phyloP scores from a whole-genome alignment of 179 eudicot genomes.

The Nepenthes alata region DNA sequence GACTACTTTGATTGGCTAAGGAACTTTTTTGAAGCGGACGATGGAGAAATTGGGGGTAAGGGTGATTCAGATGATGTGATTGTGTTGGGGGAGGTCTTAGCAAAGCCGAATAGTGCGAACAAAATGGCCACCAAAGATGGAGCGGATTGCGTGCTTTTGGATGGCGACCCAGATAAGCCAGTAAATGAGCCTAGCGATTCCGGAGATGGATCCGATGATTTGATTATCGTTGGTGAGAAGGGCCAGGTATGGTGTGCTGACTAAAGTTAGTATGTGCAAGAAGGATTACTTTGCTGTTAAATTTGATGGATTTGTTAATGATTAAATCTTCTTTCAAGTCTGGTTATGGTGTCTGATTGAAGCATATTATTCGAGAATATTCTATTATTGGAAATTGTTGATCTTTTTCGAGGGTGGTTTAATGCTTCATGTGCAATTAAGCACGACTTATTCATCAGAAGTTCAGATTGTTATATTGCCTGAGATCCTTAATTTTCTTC shows the following conservation, averaged over 20 bases:
- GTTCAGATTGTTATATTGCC: too few relatives aligned
- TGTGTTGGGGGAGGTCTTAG: slow-evolving; percentile 33
- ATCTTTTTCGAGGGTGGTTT: too few relatives aligned
- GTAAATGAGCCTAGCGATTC: slow-evolving; percentile 6
- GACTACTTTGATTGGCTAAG: slow-evolving; percentile 36
- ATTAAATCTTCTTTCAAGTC: too few relatives aligned
- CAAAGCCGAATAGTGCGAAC: slow-evolving; percentile 19
- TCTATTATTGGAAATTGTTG: not conserved
- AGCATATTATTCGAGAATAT: too few relatives aligned
- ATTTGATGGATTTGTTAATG: too few relatives aligned
- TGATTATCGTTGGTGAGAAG: slow-evolving; percentile 53
- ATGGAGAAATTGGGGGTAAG: not conserved
- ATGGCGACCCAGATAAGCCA: slow-evolving; percentile 61
- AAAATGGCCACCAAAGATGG: slow-evolving; percentile 18
- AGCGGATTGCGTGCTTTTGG: slow-evolving; percentile 82
- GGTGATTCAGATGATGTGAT: slow-evolving; percentile 46
- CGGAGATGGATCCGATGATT: slow-evolving; percentile 43
- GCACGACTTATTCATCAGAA: too few relatives aligned
- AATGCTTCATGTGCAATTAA: too few relatives aligned
- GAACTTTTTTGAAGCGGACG: slow-evolving; percentile 9
- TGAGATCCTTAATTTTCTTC: too few relatives aligned
- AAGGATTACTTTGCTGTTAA: too few relatives aligned
- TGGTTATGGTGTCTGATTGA: too few relatives aligned
- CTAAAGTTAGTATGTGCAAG: not conserved
- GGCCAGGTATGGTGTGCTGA: slow-evolving; percentile 51